Evolutionary conservation across 163 green algal genomes (phyloP).

Genomic region (Scenedesmus sp.): DNA sequence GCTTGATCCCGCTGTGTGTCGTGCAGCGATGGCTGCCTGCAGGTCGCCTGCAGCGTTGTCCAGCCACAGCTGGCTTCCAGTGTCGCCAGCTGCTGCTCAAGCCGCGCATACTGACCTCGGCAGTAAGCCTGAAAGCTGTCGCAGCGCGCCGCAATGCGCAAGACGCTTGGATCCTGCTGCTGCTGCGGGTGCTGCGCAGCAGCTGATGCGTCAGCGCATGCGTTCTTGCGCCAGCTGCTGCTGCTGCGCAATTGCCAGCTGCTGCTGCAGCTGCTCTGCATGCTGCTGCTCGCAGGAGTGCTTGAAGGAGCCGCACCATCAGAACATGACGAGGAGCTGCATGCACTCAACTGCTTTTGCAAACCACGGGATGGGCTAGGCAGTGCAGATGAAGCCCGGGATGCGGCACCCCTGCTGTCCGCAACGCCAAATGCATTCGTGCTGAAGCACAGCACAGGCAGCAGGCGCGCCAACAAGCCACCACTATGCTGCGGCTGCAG

Average conservation of each 20-base stretch:
- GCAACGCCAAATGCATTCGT: neutral
- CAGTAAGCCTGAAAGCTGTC: conserved; percentile 42
- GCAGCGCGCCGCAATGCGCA: neutral
- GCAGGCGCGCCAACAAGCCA: neutral
- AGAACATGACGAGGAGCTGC: neutral
- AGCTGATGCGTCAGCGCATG: neutral
- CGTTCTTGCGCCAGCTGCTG: neutral
- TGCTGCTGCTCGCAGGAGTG: neutral
- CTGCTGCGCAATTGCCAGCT: neutral
- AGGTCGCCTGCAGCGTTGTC: neutral
- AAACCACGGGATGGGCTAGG: neutral
- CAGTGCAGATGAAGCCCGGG: neutral
- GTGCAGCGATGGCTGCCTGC: neutral
- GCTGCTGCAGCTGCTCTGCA: conserved; percentile 5
- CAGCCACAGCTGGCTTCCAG: neutral
- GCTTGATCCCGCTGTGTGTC: neutral
- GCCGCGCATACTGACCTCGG: neutral
- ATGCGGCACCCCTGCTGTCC: neutral
- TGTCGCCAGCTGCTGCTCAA: conserved; percentile 26
- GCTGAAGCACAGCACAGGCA: neutral
- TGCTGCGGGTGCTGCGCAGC: neutral
- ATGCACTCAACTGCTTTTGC: neutral
- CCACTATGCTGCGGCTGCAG: neutral
- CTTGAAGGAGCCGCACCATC: neutral
- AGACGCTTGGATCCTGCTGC: neutral